Base-by-base conservation (phyloP, 2,329 filamentous ascomycete species). In the Pyrenophora tritici-repentis region DNA sequence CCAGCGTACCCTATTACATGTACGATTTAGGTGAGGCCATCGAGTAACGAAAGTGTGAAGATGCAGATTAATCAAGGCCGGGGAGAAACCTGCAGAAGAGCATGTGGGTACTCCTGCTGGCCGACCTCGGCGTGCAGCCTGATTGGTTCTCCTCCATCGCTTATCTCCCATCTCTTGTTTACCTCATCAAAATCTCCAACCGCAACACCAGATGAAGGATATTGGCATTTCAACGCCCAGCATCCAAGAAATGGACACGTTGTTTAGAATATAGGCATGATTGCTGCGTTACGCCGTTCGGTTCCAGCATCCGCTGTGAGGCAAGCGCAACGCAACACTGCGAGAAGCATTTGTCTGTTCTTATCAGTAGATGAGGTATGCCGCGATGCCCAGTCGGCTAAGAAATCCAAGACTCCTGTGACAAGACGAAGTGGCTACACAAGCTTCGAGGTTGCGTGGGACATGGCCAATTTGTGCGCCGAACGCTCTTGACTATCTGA, bases 181-280 rank as follows among this genome's bases (percentile, higher is more conserved):
- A 66, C 61, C 62, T 65, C 59, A 66, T 59, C 51, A 42, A 56
- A 61, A 55, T 53, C 50, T 40, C 53, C 35, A 53, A 62, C 42
- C 52, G 49, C 56, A 57, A 53, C 47, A 42, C 39, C 53, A 38
- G 36, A 35, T 9, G 14, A 34, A 40, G 8, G 20, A 16, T 12
- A 16, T 20, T 17, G 26, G 36, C 20, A 22, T 43, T 51, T 65
- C 56, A 60, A 63, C 57, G 56, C 61, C 54, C 49, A 59, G 55
- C 47, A 7, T 29, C 26, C 10, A 29, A 13, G 10, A 29, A 29
- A 29, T 4, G 7, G 26, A 3, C 9, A 12, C 13, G 40, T 59
- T 58, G 61, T 50, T 61, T 50, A 55, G 20, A 12, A 39, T 46
- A 35, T 29, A 34, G 17, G 17, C n/a, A 29, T 18, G 37, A 48